Conservation (phyloP, 148 eudicot genomes). For the Silene latifolia region DNA sequence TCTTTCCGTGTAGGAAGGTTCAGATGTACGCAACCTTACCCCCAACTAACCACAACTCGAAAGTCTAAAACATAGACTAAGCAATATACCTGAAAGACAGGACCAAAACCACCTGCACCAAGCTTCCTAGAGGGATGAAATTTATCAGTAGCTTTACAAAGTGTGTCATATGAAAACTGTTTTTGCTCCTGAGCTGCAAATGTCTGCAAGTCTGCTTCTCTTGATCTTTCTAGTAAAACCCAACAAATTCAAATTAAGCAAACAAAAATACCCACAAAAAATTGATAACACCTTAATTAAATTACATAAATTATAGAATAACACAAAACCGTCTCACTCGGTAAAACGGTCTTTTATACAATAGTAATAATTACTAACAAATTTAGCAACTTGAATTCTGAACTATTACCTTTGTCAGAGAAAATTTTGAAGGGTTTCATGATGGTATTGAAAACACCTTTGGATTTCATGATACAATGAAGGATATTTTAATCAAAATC, state of each 20-base stretch:
- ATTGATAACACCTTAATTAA: neutral
- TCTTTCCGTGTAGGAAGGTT: neutral
- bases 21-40: neutral
- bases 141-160: slow-evolving; percentile 63
- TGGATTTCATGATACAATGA: slow-evolving; percentile 29
- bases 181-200: slow-evolving; percentile 85
- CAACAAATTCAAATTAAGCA: slow-evolving; percentile 6
- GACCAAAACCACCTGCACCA: slow-evolving; percentile 96
- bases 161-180: slow-evolving; percentile 48
- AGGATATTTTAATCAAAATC: slow-evolving; percentile 2
- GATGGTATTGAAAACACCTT: slow-evolving; percentile 30
- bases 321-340: too few species aligned
- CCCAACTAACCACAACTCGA: too few species aligned
- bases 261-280: neutral
- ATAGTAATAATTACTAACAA: too few species aligned
- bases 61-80: neutral
- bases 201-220: slow-evolving; percentile 50
- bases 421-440: slow-evolving; percentile 41
- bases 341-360: too few species aligned
- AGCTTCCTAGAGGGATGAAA: slow-evolving; percentile 66
- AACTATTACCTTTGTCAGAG: slow-evolving; percentile 32
- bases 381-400: too few species aligned
- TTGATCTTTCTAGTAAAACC: slow-evolving; percentile 28
- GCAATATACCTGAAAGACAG: slow-evolving; percentile 74
- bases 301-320: neutral